Evolutionary conservation across 2,329 filamentous ascomycete species (phyloP), one percentile per base, ranked within the genome.

Genomic region (Setomelanomma holmii): DNA sequence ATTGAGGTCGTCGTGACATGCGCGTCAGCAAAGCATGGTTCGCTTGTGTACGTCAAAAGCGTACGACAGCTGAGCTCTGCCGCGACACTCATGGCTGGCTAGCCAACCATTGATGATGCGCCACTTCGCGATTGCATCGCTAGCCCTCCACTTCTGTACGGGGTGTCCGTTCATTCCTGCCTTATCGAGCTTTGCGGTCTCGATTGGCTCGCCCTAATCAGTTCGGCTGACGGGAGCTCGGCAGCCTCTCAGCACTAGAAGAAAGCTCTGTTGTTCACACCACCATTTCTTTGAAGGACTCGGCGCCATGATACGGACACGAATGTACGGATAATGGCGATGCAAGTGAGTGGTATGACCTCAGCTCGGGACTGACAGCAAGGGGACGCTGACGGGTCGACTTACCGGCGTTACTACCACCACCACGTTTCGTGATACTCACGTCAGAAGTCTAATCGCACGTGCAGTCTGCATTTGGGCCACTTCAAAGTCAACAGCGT

Each of bases 381-480:
- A 51, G 45, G 44, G 39, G 19, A 24, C 19, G 40, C 49, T 20
- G 16, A 17, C 6, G 34, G 34, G 44, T 35, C 36, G 30, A 33
- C 36, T 38, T 19, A 21, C 43, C 36, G 27, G 27, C 27, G 14
- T 30, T 30, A 14, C 45, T 46, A 48, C 40, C 46, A 49, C 30
- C 43, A 50, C 51, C 43, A 49, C 45, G 49, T 54, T 58, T 53
- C 23, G 45, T 49, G 17, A 47, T 38, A 49, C 51, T 51, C 44
- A 48, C 24, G 51, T 54, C 47, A 54, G 51, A 54, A 54, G 54
- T 33, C 33, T 51, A 43, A 51, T 45, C 48, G 30, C 45, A 44
- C 51, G 39, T 55, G 11, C 34, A n/a, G 34, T 3, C 19, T 19
- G 17, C 16, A 21, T n/a, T 3, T 14, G 19, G 16, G 11, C 5